Evolutionary conservation across 2,329 filamentous ascomycete species (phyloP), one percentile per base, ranked within the genome.

Genomic region (Alternaria conjuncta): DNA sequence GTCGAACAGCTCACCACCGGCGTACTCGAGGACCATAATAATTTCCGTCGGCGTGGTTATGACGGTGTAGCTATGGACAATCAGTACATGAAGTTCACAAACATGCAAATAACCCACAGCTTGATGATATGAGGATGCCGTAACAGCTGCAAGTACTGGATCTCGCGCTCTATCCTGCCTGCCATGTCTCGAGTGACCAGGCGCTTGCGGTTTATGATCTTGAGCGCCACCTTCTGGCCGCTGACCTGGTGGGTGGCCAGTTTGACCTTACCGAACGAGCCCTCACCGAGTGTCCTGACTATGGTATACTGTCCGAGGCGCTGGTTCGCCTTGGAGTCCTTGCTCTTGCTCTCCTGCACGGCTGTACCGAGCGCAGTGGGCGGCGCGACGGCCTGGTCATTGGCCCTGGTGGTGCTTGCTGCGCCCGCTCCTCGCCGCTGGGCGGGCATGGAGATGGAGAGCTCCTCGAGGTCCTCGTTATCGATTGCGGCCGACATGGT

Each of bases 81-180:
- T 73, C 26, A 73, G 68, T 43, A 18, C 55, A 3, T n/a, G 13
- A 30, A 20, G 20, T 6, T 6, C 1, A 18, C 15, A 10, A 3
- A 15, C 5, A 18, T 12, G 6, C 12, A 9, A 10, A 20, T 23
- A 10, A 84, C 87, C 76, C 85, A 97, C 89, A 99, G 87, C 83
- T 99, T 99, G 85, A 99, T 99, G 79, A 99, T 99, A 82, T 99
- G 96, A 44, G 96, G 96, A 81, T 99, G 96, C 64, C 96, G 90
- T 65, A 99, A 86, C 64, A 99, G 85, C 83, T 99, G 96, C 67
- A 99, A 87, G 79, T 99, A 99, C 80, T 97, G 94, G 73, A 99
- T 99, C 85, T 99, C 96, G 71, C 96, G 89, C 84, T 99, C 96
- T 68, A 99, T 96, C 65, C 96, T 89, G 64, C 96, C 96, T 57